These are phyloP conservation scores for Leccinum uliginosum DNA, from an alignment of 768 basidiomycete genomes.

Conservation along the genomic window DNA sequence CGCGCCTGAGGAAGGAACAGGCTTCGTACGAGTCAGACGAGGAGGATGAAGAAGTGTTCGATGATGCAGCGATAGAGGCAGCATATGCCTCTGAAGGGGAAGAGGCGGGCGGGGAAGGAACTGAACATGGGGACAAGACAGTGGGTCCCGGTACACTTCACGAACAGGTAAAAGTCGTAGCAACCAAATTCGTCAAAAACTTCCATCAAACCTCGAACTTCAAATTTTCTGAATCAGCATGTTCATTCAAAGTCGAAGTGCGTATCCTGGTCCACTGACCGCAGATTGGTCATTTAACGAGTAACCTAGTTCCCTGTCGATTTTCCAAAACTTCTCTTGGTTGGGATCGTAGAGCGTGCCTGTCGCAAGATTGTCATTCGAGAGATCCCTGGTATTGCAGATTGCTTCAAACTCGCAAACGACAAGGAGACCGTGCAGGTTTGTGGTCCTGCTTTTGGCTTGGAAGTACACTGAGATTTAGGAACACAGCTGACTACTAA, in stretches of 20 bases:
- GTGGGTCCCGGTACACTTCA: conserved; percentile 30
- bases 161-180: conserved; percentile 40
- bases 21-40: conserved; percentile 66
- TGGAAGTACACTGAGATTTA: background rate
- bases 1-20: conserved; percentile 67
- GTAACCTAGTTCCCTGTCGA: conserved; percentile 71
- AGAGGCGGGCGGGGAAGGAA: conserved; percentile 31
- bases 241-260: conserved; percentile 83
- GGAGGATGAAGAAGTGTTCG: conserved; percentile 42
- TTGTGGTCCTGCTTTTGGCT: conserved; percentile 8
- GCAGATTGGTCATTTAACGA: background rate
- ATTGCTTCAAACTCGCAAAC: conserved; percentile 65
- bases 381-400: conserved; percentile 82
- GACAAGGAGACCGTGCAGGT: conserved; percentile 54
- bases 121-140: conserved; percentile 20
- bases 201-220: conserved; percentile 71
- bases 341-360: conserved; percentile 86
- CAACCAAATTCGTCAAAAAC: conserved; percentile 50
- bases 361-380: conserved; percentile 84
- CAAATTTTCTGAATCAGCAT: conserved; percentile 58
- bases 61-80: conserved; percentile 58
- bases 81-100: conserved; percentile 49
- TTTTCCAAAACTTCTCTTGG: conserved; percentile 89
- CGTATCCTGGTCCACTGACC: conserved; percentile 23
- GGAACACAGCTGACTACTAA: conserved; percentile 70